Base-by-base conservation (phyloP, 768 basidiomycete genomes). In the Sporobolomyces roseus region DNA sequence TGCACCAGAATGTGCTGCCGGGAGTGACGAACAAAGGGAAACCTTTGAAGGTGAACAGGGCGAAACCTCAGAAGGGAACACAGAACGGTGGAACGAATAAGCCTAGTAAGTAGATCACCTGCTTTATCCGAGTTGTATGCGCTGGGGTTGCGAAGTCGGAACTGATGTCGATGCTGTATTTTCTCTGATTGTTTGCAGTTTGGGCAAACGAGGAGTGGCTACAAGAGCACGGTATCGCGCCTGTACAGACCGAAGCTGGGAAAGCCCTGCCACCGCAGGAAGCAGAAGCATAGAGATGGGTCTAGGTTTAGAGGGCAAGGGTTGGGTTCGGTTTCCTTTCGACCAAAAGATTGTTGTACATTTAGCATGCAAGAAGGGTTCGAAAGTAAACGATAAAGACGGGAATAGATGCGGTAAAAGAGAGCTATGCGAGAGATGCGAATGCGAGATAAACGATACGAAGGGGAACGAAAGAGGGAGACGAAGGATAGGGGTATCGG, bases 151-250 rank as follows among this genome's bases (percentile, higher is more conserved):
- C 17, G 49, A 50, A 12, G 6, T 12, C 9, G 49, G 25, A 50
- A 17, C 49, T 50, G n/a, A 27, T 12, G 7, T 48, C 46, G 14
- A 19, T 7, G 10, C 10, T 25, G 49, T 13, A 21, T 21, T 1
- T 3, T 29, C 50, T 43, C 30, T 48, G 38, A 41, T 30, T n/a
- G 35, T 1, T 17, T 29, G 2, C 25, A 94, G 93, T 97, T 72
- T 97, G 93, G 93, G 90, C 93, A 77, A 88, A 89, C 0, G 93
- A 97, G 79, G 92, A 96, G 70, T 97, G 93, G 93, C 80, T 94
- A 35, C 81, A 86, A 78, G 83, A 88, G 75, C 82, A 93, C 78
- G 87, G 88, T 4, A 90, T 60, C 45, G 58, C 58, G 16, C 58
- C 58, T 2, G 58, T 60, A 10, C 91, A 75, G 88, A 90, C 16